Evolutionary conservation across 1,139 yeast genomes (phyloP).

Genomic region (Magnusiomyces suaveolens): DNA sequence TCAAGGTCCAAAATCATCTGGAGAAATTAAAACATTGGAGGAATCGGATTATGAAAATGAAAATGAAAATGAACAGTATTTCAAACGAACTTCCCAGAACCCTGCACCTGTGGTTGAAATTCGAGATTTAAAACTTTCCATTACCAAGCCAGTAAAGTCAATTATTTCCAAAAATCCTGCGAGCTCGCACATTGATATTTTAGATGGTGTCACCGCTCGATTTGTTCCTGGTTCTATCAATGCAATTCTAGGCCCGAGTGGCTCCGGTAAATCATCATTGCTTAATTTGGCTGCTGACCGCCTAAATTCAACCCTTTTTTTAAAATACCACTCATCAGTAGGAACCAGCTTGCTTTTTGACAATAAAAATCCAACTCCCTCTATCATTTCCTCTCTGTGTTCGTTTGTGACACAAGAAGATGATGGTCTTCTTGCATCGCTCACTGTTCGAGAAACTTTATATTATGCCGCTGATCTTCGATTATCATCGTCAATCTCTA

Average conservation of each 20-base stretch:
- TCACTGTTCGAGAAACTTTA: constrained; percentile 72
- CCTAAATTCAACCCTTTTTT: constrained; percentile 38
- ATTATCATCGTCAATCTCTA: constrained; percentile 31
- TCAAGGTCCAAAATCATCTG: constrained; percentile 9
- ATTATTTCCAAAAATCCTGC: neutral
- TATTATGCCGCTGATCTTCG: constrained; percentile 63
- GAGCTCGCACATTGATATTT: constrained; percentile 30
- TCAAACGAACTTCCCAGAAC: constrained; percentile 22
- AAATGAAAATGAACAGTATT: constrained; percentile 20
- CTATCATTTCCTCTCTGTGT: constrained; percentile 44
- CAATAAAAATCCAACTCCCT: constrained; percentile 35
- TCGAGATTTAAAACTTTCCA: constrained; percentile 17
- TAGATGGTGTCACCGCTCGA: constrained; percentile 45
- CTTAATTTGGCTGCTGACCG: constrained; percentile 60
- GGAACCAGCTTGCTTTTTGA: constrained; percentile 41
- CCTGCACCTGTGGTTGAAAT: constrained; percentile 16
- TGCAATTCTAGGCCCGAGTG: constrained; percentile 85
- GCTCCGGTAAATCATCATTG: constrained; percentile 74
- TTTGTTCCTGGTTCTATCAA: constrained; percentile 61
- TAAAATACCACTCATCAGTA: constrained; percentile 26
- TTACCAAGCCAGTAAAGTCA: constrained; percentile 1
- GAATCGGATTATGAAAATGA: neutral
- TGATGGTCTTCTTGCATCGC: constrained; percentile 53
- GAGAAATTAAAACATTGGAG: constrained; percentile 2
- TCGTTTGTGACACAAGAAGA: constrained; percentile 78